Evolutionary conservation across 2,329 filamentous ascomycete species (phyloP).

Genomic region (Pestalotiopsis sp.): DNA sequence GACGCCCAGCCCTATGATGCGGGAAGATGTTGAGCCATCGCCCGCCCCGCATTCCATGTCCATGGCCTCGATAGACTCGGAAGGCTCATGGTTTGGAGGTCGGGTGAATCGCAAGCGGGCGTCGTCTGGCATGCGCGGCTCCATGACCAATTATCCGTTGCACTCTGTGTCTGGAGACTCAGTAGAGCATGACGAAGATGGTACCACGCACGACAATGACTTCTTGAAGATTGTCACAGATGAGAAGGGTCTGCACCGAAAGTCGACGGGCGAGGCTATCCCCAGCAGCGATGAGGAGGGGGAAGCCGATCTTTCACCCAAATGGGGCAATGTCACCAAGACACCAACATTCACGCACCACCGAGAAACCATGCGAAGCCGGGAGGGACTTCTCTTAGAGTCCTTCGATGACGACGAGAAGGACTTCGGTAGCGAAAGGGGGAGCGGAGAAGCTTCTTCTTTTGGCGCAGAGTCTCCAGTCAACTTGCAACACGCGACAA

Average conservation of each 20-base stretch:
- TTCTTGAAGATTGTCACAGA: constrained; percentile 62
- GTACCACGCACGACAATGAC: constrained; percentile 67
- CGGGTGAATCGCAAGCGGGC: constrained; percentile 53
- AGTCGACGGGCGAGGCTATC: constrained; percentile 52
- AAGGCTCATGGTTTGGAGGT: constrained; percentile 93
- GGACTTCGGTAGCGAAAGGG: constrained; percentile 23
- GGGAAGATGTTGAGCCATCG: constrained; percentile 45
- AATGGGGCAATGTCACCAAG: constrained; percentile 56
- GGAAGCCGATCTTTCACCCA: constrained; percentile 43
- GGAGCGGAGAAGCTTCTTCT: constrained; percentile 19
- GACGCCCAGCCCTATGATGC: constrained; percentile 47
- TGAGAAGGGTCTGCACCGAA: constrained; percentile 30
- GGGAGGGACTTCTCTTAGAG: constrained; percentile 51
- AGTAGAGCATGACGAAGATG: constrained; percentile 57
- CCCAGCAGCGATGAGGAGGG: constrained; percentile 64
- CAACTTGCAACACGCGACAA: constrained; percentile 65
- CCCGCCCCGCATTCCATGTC: constrained; percentile 76
- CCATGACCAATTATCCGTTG: constrained; percentile 35
- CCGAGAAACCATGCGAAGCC: constrained; percentile 50
- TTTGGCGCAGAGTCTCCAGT: constrained; percentile 29
- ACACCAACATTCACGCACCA: constrained; percentile 51
- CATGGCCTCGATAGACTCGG: constrained; percentile 90
- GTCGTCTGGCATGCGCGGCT: constrained; percentile 45
- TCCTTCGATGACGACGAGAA: constrained; percentile 37
- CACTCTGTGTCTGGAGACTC: constrained; percentile 56